Conservation (phyloP, 2,329 filamentous ascomycete species). For the Alternaria postmessia region DNA sequence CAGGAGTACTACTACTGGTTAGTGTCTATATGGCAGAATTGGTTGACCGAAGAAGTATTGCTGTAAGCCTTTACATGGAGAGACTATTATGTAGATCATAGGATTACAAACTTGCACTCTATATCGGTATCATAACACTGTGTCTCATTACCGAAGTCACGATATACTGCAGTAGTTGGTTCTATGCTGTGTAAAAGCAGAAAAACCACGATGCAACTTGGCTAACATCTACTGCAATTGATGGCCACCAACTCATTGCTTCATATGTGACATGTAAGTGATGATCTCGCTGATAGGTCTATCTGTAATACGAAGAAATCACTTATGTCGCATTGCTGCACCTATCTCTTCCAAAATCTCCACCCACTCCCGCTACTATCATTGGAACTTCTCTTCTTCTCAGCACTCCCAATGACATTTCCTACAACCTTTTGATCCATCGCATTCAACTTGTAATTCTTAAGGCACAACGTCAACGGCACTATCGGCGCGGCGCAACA, state of each 20-base stretch:
- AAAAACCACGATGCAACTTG: fast-evolving
- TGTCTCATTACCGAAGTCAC: too few relatives aligned
- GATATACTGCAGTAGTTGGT: too few relatives aligned
- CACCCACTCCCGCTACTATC: constrained; percentile 6
- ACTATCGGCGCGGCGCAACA: constrained; percentile 65
- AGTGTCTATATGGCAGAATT: not conserved
- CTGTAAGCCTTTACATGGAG: not conserved
- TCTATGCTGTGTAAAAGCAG: too few relatives aligned
- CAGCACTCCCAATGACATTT: constrained; percentile 50
- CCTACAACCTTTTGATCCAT: constrained; percentile 56
- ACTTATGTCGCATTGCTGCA: not conserved
- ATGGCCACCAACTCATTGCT: fast-evolving
- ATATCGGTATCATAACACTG: too few relatives aligned
- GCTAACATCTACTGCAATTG: too few relatives aligned
- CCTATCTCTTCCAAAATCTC: constrained; percentile 22
- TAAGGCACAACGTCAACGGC: constrained; percentile 63
- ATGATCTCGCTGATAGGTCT: too few relatives aligned
- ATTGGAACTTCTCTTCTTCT: not conserved
- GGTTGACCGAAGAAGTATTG: not conserved
- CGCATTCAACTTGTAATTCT: constrained; percentile 66
- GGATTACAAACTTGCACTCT: fast-evolving
- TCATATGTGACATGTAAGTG: fast-evolving
- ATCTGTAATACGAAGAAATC: too few relatives aligned
- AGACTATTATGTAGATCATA: not conserved
- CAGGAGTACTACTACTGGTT: not conserved